Percentiles rank a stretch among this genome's conserved stretches.
phyloP scores from a whole-genome alignment of 192 early-diverging fungal species.

The Umbelopsis isabellina region DNA sequence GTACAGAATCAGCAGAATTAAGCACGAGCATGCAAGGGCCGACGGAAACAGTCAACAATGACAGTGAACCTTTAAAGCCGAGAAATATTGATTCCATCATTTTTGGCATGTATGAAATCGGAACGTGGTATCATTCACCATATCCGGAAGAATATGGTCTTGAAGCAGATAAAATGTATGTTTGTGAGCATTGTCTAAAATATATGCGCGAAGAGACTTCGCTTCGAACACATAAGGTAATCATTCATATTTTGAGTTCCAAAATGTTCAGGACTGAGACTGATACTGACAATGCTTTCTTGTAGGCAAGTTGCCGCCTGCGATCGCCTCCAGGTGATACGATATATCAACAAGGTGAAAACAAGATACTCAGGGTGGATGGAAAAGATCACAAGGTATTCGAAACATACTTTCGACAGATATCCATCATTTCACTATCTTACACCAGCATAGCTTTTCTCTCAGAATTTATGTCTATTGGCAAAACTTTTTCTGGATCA shows the following conservation, averaged over 20 bases:
- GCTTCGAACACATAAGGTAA: conserved; percentile 67
- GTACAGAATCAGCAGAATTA: no score
- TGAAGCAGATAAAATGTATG: conserved; percentile 66
- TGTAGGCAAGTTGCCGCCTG: conserved; percentile 60
- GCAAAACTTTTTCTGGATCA: conserved; percentile 96
- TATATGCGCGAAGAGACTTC: conserved; percentile 83
- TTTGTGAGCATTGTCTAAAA: conserved; percentile 93
- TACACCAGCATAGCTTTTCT: conserved; percentile 68
- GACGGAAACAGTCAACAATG: not conserved
- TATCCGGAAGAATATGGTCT: conserved; percentile 89
- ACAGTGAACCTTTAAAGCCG: not conserved
- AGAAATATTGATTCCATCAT: conserved; percentile 57
- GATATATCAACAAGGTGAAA: conserved; percentile 75
- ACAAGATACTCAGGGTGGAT: conserved; percentile 84
- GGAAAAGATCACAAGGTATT: conserved; percentile 80
- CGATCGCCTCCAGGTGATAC: conserved; percentile 75
- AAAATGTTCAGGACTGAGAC: not conserved
- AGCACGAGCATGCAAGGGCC: no score
- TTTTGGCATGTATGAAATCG: conserved; percentile 84
- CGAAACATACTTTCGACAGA: not conserved
- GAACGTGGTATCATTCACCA: conserved; percentile 93
- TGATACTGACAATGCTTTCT: not conserved
- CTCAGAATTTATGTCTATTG: conserved; percentile 92
- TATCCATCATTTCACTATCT: not conserved
- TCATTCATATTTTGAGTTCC: not conserved